Percentiles rank a stretch among this genome's conserved stretches.
These are phyloP conservation scores for Trematosphaeria pertusa DNA, from an alignment of 2,329 filamentous ascomycete genomes.

Conservation along the genomic window DNA sequence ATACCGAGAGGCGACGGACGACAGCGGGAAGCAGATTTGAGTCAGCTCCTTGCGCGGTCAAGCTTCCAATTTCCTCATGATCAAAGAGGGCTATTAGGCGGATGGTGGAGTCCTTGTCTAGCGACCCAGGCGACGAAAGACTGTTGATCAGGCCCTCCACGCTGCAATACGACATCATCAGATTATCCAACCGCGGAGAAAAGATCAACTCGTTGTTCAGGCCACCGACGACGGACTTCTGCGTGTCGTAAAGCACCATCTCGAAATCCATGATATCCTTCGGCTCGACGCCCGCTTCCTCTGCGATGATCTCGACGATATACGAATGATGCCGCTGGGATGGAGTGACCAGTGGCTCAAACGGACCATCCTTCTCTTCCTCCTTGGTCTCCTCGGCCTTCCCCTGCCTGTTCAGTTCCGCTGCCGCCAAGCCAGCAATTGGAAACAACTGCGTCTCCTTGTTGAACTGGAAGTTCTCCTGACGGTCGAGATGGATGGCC, in stretches of 20 bases:
- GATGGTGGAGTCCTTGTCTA: conserved; percentile 81
- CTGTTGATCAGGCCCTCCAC: conserved; percentile 86
- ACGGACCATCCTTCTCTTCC: conserved; percentile 54
- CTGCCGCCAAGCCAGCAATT: conserved; percentile 84
- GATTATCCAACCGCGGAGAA: conserved; percentile 93
- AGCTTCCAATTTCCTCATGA: conserved; percentile 95
- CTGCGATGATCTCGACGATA: conserved; percentile 83
- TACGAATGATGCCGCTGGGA: conserved; percentile 87
- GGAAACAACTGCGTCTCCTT: conserved; percentile 97
- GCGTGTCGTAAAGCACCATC: conserved; percentile 94
- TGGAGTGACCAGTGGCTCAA: conserved; percentile 78
- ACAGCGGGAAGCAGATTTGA: conserved; percentile 90
- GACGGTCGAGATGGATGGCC: conserved; percentile 90
- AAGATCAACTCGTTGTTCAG: conserved; percentile 94
- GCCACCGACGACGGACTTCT: conserved; percentile 87
- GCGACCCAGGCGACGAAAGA: conserved; percentile 65
- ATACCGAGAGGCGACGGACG: conserved; percentile 81
- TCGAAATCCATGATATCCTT: conserved; percentile 90
- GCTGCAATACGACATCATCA: conserved; percentile 95
- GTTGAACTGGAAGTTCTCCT: conserved; percentile 88
- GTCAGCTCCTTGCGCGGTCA: conserved; percentile 90
- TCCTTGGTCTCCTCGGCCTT: conserved; percentile 58
- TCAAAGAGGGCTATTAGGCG: conserved; percentile 95
- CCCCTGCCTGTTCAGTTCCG: conserved; percentile 82
- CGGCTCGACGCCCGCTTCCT: conserved; percentile 74